Base-by-base conservation (phyloP, 2,329 filamentous ascomycete species). In the Fusarium sp. region DNA sequence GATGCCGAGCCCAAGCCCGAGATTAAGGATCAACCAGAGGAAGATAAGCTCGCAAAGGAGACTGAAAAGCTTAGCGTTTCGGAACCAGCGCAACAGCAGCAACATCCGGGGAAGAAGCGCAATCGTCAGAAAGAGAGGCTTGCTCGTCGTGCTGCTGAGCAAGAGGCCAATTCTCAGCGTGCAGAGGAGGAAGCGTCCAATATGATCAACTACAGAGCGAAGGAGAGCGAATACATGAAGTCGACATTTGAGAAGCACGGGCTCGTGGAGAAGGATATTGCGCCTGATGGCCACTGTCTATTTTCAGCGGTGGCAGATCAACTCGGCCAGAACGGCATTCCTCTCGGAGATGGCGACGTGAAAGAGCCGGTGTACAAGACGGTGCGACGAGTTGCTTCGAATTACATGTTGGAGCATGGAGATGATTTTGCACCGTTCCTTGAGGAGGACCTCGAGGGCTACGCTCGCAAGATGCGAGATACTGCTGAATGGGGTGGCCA, bases 401-500 rank as follows among this genome's bases (percentile, higher is more conserved):
- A 86, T 24, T 98, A 92, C 80, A 97, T 99, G 76, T 80, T 83
- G 61, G 78, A 81, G 16, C 89, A 98, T 77, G 81, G 86, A 13
- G 92, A 94, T 68, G 93, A 97, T 74, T 98, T 98, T 78, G 89
- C 86, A 58, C 91, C 92, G 1, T 99, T 98, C 76, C 83, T 97
- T 71, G 94, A 97, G 76, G 94, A 96, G 77, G 89, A 91, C 16
- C 77, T 98, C 46, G 87, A 88, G 5, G 82, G 82, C 11, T 97
- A 98, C 79, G 85, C 93, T 46, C 81, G 82, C 46, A 93, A 92
- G 81, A 93, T 99, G 63, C 83, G 90, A 67, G 89, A 96, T 61
- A 98, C 94, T 48, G 94, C 93, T 0, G 95, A 97, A 80, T 99
- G 96, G 96, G 96, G 96, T 49, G 96, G 96, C 0, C 93, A 98